Evolutionary conservation across 208 protist species (phyloP).

Genomic region (Trypanosomatidae sp.): DNA sequence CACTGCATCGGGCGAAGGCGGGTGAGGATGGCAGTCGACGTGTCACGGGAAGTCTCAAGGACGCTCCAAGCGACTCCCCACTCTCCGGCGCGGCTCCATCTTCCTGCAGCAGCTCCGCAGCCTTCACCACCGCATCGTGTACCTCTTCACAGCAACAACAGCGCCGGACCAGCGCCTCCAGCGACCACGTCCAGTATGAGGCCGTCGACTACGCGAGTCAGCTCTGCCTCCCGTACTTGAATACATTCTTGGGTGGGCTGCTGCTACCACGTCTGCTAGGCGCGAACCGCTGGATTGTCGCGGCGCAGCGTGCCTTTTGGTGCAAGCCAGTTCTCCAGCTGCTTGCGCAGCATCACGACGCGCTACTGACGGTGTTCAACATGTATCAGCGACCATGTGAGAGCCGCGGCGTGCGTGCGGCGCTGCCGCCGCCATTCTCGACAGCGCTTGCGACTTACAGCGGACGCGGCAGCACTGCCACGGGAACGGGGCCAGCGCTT

Average conservation of each 20-base stretch:
- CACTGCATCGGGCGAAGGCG: background rate
- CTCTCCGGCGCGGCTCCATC: background rate
- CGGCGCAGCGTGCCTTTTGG: conserved; percentile 23
- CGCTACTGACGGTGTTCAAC: conserved; percentile 45
- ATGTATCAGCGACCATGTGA: conserved; percentile 54
- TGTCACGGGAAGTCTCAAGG: background rate
- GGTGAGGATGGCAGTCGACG: background rate
- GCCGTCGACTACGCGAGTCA: conserved; percentile 26
- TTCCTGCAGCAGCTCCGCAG: background rate
- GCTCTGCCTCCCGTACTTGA: conserved; percentile 41
- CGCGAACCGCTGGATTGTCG: conserved; percentile 25
- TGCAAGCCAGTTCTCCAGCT: conserved; percentile 24
- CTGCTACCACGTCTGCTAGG: conserved; percentile 52
- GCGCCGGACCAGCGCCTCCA: background rate
- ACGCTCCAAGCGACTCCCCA: background rate
- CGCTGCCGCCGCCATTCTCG: conserved; percentile 52
- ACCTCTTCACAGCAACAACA: conserved; percentile 3
- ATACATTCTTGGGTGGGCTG: conserved; percentile 44
- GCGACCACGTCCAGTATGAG: conserved; percentile 33
- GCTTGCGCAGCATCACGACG: conserved; percentile 40
- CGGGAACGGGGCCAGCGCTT: background rate
- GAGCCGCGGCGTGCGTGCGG: conserved; percentile 46
- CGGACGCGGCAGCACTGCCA: conserved; percentile 2
- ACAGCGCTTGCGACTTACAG: conserved; percentile 15
- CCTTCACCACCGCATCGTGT: background rate